Conservation (phyloP, 768 basidiomycete species). For the Collybia sordida region DNA sequence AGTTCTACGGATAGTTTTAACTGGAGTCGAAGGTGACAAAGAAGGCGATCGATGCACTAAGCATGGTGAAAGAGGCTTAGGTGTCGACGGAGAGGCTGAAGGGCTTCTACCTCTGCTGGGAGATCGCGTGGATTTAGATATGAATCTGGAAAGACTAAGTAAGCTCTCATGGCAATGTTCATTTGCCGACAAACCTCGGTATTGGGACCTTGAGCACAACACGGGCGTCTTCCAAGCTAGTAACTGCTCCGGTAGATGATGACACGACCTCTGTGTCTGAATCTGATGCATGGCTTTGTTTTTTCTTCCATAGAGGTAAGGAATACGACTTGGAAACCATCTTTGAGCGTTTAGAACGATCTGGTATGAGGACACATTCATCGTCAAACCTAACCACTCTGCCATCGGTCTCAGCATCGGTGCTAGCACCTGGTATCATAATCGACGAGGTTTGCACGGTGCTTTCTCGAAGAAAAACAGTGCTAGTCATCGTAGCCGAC, state of each 20-base stretch:
- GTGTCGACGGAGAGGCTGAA: conserved; percentile 26
- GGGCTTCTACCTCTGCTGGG: conserved; percentile 36
- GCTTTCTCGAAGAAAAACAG: conserved; percentile 5
- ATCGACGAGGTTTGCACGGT: conserved; percentile 6
- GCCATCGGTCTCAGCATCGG: conserved; percentile 6
- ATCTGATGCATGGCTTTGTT: conserved; percentile 16
- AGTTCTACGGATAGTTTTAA: conserved; percentile 19
- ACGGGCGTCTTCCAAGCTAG: conserved; percentile 36
- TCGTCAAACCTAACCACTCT: conserved; percentile 68
- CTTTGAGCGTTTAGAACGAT: conserved; percentile 46
- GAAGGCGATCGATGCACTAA: conserved; percentile 47
- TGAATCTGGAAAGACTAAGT: conserved; percentile 34
- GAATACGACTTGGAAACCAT: conserved; percentile 66
- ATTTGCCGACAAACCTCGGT: conserved; percentile 44
- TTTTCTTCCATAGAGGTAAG: conserved; percentile 64
- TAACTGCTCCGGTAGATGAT: conserved; percentile 10
- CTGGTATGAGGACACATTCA: conserved; percentile 76
- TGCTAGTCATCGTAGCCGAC: conserved; percentile 13
- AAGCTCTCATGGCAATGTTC: conserved; percentile 1
- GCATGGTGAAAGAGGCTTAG: conserved; percentile 50
- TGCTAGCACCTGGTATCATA: conserved; percentile 4
- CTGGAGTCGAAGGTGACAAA: conserved; percentile 15
- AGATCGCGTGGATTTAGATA: conserved; percentile 35
- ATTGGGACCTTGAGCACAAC: conserved; percentile 61
- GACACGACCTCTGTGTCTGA: conserved; percentile 23